Conservation (phyloP, 345 rosid genomes). For the thale cress (Arabidopsis thaliana) region DNA sequence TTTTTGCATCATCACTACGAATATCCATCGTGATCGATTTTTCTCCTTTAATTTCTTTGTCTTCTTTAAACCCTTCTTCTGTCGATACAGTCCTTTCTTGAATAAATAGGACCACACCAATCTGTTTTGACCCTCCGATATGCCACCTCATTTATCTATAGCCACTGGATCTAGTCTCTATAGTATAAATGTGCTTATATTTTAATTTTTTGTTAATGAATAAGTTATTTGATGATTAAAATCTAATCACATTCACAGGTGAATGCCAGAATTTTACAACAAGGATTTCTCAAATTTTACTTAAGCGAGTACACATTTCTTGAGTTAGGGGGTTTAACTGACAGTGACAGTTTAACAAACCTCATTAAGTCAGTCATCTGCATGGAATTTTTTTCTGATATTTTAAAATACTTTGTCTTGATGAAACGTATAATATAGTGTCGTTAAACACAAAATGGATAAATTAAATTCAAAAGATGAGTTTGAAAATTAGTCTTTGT, state of each 20-base stretch:
- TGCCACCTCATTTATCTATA: constrained; percentile 13
- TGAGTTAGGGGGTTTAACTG: constrained; percentile 40
- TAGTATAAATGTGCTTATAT: not conserved
- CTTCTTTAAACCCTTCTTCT: not conserved
- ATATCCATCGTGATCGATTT: not conserved
- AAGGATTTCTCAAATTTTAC: constrained; percentile 30
- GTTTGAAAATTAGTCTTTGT: constrained; percentile 32
- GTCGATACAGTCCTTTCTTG: constrained; percentile 9
- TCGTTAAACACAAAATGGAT: constrained; percentile 38
- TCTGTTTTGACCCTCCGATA: constrained; percentile 20
- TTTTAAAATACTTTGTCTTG: not conserved
- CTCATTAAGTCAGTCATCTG: constrained; percentile 40
- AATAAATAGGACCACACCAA: constrained; percentile 21
- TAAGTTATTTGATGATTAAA: not conserved
- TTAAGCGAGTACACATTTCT: constrained; percentile 30
- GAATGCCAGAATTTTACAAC: constrained; percentile 39
- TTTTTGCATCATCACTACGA: not conserved
- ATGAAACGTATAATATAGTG: constrained; percentile 11
- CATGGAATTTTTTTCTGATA: constrained; percentile 21
- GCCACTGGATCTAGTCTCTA: constrained; percentile 18
- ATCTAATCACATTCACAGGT: constrained; percentile 4
- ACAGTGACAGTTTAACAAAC: constrained; percentile 48
- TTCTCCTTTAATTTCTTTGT: not conserved
- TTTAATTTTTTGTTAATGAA: not conserved
- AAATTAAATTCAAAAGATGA: constrained; percentile 14